Evolutionary conservation across 116 monocot genomes (phyloP).

Genomic region (Phalaenopsis hybrid): DNA sequence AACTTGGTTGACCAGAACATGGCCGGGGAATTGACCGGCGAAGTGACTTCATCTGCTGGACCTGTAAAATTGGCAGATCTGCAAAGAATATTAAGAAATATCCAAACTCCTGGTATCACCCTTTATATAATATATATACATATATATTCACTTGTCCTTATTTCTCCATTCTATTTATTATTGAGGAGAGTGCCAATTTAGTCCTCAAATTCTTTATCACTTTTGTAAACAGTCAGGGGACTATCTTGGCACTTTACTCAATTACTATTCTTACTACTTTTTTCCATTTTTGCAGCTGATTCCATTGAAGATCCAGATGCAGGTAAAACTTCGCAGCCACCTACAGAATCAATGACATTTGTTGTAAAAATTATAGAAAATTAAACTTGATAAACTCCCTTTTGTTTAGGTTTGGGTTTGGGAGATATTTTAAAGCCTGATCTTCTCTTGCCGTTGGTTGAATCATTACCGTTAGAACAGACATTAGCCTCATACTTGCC

Average conservation of each 20-base stretch:
- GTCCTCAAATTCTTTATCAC: no score
- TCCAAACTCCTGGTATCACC: slow-evolving; percentile 63
- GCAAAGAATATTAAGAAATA: slow-evolving; percentile 79
- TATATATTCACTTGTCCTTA: neutral
- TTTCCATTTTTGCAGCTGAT: slow-evolving; percentile 14
- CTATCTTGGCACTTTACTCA: no score
- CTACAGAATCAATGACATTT: no score
- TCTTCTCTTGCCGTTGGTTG: slow-evolving; percentile 67
- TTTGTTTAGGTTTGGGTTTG: slow-evolving; percentile 58
- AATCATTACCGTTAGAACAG: slow-evolving; percentile 60
- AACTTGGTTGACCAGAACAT: slow-evolving; percentile 65
- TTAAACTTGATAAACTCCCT: neutral
- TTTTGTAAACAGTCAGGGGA: no score
- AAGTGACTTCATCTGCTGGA: slow-evolving; percentile 75
- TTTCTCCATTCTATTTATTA: neutral
- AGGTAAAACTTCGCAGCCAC: slow-evolving; percentile 24
- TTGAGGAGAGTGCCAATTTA: no score
- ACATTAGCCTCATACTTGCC: slow-evolving; percentile 66
- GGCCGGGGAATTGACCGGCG: slow-evolving; percentile 53
- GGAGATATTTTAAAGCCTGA: slow-evolving; percentile 95
- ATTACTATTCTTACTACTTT: neutral
- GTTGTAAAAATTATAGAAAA: neutral
- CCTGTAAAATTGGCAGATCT: slow-evolving; percentile 84
- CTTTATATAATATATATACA: neutral
- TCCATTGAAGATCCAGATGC: slow-evolving; percentile 65